These are phyloP conservation scores for Ascochyta viciae-villosae DNA, from an alignment of 2,329 filamentous ascomycete species.

Conservation along the genomic window DNA sequence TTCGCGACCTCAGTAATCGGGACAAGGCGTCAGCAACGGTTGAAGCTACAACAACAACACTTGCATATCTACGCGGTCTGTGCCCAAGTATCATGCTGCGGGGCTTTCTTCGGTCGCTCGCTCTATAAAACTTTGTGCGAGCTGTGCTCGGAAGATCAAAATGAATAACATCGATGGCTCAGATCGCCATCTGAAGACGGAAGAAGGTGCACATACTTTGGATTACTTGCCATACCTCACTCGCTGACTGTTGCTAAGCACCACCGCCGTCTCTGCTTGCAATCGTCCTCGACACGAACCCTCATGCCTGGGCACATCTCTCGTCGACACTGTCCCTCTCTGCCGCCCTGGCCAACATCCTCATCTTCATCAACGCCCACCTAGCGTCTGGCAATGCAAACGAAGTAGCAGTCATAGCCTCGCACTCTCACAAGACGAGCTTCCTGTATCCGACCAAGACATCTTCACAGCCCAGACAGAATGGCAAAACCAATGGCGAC, in stretches of 20 bases:
- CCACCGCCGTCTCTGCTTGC: conserved; percentile 81
- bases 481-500: conserved; percentile 34
- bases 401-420: conserved; percentile 88
- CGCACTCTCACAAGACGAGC: conserved; percentile 82
- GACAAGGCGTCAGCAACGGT: conserved; percentile 5
- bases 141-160: not conserved
- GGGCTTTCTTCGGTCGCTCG: not conserved
- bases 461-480: conserved; percentile 23
- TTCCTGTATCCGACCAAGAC: conserved; percentile 81
- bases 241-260: conserved; percentile 47
- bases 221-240: not conserved
- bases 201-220: conserved; percentile 36
- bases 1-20: conserved; percentile 4
- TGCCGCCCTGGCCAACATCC: conserved; percentile 83
- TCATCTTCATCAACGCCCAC: conserved; percentile 97
- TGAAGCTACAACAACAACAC: not conserved
- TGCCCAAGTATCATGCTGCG: not conserved
- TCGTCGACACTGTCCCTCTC: conserved; percentile 77
- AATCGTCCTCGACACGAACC: conserved; percentile 94
- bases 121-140: not conserved
- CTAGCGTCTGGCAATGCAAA: conserved; percentile 93
- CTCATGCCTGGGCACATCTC: conserved; percentile 87
- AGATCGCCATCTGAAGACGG: conserved; percentile 51
- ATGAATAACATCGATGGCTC: conserved; percentile 73
- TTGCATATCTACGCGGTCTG: not conserved